Evolutionary conservation across 495 filamentous ascomycete species (phyloP).

Genomic region (Jackrogersella minutella): DNA sequence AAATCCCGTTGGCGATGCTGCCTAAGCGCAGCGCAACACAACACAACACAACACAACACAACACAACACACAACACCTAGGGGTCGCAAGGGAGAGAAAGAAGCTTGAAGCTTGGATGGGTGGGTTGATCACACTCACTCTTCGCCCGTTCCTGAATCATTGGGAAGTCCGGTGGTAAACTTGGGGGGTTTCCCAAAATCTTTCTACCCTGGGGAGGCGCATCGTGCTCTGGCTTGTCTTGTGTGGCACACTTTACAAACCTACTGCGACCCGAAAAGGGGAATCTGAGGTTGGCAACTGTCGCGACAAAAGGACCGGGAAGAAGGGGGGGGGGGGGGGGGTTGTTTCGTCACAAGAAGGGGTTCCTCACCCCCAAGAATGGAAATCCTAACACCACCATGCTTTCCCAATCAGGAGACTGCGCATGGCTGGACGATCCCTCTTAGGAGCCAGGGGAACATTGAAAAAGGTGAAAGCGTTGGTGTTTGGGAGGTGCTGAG

Average conservation of each 20-base stretch:
- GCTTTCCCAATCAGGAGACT: conserved; percentile 27
- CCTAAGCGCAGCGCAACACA: conserved; percentile 1
- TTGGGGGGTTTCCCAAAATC: conserved; percentile 31
- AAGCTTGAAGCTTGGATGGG: neutral
- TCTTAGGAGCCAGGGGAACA: neutral
- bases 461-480: too few relatives aligned
- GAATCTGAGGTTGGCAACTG: conserved; percentile 26
- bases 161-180: conserved; percentile 24
- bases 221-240: conserved; percentile 35
- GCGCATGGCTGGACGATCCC: conserved; percentile 21
- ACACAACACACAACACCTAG: neutral
- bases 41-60: neutral
- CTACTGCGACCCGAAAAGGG: conserved; percentile 13
- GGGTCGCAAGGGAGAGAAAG: conserved; percentile 24
- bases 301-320: conserved; percentile 17
- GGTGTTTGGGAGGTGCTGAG: too few relatives aligned
- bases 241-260: conserved; percentile 39
- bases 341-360: conserved; percentile 14
- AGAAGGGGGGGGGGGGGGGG: neutral
- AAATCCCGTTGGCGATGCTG: conserved; percentile 7
- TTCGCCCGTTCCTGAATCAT: conserved; percentile 38
- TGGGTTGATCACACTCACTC: conserved; percentile 28
- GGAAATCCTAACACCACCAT: conserved; percentile 24
- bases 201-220: conserved; percentile 16
- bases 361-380: conserved; percentile 22